Evolutionary conservation across 163 green algal genomes (phyloP).

Genomic region (Scenedesmus sp.): DNA sequence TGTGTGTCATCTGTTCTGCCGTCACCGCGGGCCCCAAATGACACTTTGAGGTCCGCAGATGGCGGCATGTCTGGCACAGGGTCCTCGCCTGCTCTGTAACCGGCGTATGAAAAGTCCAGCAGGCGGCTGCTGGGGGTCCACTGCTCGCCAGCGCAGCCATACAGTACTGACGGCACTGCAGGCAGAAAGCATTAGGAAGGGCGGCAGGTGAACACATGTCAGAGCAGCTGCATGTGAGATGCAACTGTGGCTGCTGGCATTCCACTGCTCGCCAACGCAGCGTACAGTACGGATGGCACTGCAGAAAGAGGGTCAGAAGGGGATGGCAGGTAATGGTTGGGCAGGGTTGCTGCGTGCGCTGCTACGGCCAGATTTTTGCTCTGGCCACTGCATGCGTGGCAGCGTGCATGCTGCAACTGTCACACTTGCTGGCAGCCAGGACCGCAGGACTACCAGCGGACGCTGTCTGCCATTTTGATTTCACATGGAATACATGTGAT

Average conservation of each 20-base stretch:
- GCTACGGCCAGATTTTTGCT: too few species aligned
- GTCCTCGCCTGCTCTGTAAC: slow-evolving; percentile 33
- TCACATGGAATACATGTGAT: too few species aligned
- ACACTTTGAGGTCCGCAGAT: slow-evolving; percentile 33
- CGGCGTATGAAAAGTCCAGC: slow-evolving; percentile 47
- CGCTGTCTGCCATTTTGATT: too few species aligned
- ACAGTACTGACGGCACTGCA: slow-evolving; percentile 42
- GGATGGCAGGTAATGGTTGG: too few species aligned
- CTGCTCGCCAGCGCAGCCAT: slow-evolving; percentile 46
- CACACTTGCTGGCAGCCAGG: too few species aligned
- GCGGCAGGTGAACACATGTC: neutral
- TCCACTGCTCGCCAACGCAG: neutral
- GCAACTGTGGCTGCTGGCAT: too few species aligned
- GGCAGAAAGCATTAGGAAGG: neutral
- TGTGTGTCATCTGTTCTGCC: slow-evolving; percentile 52
- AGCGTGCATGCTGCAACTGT: too few species aligned
- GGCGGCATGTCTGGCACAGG: slow-evolving; percentile 33
- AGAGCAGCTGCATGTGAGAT: neutral
- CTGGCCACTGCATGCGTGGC: too few species aligned
- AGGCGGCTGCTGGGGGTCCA: slow-evolving; percentile 26
- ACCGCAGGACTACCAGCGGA: neutral
- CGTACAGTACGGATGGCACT: neutral
- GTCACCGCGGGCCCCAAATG: slow-evolving; percentile 49
- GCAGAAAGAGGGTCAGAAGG: neutral
- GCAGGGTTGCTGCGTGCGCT: too few species aligned